Percentiles rank a stretch among this genome's conserved stretches.
These are phyloP conservation scores for Exsudoporus floridanus DNA, from an alignment of 1,284 basidiomycete species.

Conservation along the genomic window DNA sequence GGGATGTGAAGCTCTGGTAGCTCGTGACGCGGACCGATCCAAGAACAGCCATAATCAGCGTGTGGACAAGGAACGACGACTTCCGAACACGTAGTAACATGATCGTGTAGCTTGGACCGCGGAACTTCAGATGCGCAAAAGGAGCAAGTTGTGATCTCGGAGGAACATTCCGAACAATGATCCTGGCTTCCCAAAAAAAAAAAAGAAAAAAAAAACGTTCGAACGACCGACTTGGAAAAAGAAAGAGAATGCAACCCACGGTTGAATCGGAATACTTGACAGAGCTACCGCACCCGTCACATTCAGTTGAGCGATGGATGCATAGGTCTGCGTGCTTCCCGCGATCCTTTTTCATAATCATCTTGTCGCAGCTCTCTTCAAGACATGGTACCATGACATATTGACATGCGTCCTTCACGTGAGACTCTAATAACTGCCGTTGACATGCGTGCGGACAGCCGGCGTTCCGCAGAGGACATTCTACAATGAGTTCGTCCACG, in stretches of 20 bases:
- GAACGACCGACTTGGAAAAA: not conserved
- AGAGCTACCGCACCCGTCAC: conserved; percentile 39
- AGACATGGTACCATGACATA: conserved; percentile 58
- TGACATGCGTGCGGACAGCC: conserved; percentile 71
- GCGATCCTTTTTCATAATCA: conserved; percentile 46
- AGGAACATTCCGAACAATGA: conserved; percentile 41
- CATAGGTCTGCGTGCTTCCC: conserved; percentile 40
- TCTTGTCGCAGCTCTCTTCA: conserved; percentile 45
- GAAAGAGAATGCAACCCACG: conserved; percentile 30
- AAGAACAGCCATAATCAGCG: conserved; percentile 52
- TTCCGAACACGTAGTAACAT: conserved; percentile 41
- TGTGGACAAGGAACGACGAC: conserved; percentile 50
- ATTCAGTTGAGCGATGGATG: conserved; percentile 36
- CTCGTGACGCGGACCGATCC: conserved; percentile 46
- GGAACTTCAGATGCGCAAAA: conserved; percentile 41
- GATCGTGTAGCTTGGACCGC: conserved; percentile 37
- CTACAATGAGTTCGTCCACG: conserved; percentile 79
- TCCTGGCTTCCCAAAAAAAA: conserved; percentile 26
- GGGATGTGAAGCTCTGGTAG: conserved; percentile 45
- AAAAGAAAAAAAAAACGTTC: not conserved
- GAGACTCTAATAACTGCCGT: conserved; percentile 63
- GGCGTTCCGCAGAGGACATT: conserved; percentile 57
- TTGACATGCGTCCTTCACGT: conserved; percentile 62
- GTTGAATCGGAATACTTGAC: conserved; percentile 37
- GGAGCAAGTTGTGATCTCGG: conserved; percentile 38